Base-by-base conservation (phyloP, 2,329 filamentous ascomycete genomes). In the Leptographium procerum region DNA sequence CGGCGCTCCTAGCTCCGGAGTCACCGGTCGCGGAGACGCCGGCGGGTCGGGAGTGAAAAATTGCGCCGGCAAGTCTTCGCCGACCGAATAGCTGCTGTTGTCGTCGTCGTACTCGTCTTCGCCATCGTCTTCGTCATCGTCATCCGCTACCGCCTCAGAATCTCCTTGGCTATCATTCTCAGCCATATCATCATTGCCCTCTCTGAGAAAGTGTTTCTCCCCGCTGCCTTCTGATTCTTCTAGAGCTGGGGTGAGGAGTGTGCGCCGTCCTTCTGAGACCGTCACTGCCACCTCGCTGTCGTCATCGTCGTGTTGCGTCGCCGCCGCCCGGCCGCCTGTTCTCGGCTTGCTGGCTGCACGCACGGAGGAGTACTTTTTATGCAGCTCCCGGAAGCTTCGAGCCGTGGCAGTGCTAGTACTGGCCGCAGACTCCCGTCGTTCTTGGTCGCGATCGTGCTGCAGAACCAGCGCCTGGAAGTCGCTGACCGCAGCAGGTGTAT, bases 341-440 rank as follows among this genome's bases (percentile, higher is more conserved):
- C 61, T 61, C 62, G 75, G 61, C 40, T 55, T 57, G 58, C 57
- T 75, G 50, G 75, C 71, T 31, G 74, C 72, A 57, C 81, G 76
- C 9, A 77, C 76, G 1, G 79, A 76, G 19, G 81, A 80, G 66
- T 81, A 84, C 64, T 81, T 83, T 50, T 80, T 73, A 64, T 85
- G 81, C 34, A 86, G 71, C 45, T 85, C 81, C 45, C 80, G 77
- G 66, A 86, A 85, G 65, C 84, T 88, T 64, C 78, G 75, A 1
- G 83, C 83, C 3, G 86, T 87, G 22, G 83, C 81, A 13, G 85
- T 87, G 69, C 83, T 87, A 16, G 78, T 77, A 63, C 84, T 88
- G 24, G 84, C 80, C 19, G 78, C 73, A 2, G 86, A 89, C 48
- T 76, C 81, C 34, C 84, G 78, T 22, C 84, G 79, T 43, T 76